Base-by-base conservation (phyloP, 306 rosid species). In the Trifolium repens region DNA sequence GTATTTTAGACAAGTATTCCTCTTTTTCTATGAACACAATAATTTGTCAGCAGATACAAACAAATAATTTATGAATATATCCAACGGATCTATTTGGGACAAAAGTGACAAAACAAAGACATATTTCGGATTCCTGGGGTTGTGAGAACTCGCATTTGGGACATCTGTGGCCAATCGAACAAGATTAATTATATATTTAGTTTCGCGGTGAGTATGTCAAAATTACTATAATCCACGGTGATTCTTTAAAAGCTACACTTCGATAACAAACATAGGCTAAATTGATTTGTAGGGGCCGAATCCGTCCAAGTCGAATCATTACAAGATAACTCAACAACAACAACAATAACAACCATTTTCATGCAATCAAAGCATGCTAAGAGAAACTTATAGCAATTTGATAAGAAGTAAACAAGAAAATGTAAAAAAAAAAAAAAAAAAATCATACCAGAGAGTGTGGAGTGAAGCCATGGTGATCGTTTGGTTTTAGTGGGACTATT, bases 381-480 rank as follows among this genome's bases (percentile, higher is more conserved):
- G 24, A 22, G 66, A 58, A 17, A 13, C 7, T 44, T 35, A 5
- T 37, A 64, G 65, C n/a, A 64, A 26, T 65, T 43, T 63, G 52
- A 60, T 39, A 61, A 57, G 61, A 15, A 3, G 22, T 16, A 24
- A 26, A 13, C 15, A 12, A 43, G 57, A 67, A 75, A 26, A 37
- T 37, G 4, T 7, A n/a, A 17, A 72, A 60, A 67, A n/a, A n/a
- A n/a, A 4, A 22, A 50, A 49, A 42, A 43, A 13, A 1, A 39
- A 39, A 7, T 39, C 0, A 39, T 39, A 39, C 98, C 98, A 8
- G 85, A 54, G 9, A 93, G 83, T 75, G 97, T 83, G 73, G 91
- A 88, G 71, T 89, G 96, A 78, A 93, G 91, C 98, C 97, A 89
- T 12, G 91, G 89, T 5, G 97, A 85, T 39, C 91, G 86, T 32